Evolutionary conservation across 1,139 yeast species (phyloP).

Genomic region (Blastobotrys buckinghamii): DNA sequence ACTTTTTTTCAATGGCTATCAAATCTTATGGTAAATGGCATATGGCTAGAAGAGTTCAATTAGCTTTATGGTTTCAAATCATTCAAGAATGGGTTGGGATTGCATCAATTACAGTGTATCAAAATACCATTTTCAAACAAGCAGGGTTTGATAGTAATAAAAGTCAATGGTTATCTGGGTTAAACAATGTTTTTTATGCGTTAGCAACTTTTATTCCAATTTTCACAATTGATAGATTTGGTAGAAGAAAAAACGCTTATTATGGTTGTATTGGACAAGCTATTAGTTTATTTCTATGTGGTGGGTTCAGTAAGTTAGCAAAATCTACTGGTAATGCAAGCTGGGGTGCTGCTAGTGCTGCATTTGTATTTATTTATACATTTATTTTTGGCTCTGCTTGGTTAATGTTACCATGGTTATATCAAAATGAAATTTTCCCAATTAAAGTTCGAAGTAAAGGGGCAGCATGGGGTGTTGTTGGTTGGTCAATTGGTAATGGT

Average conservation of each 20-base stretch:
- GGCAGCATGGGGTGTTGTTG: slow-evolving; percentile 33
- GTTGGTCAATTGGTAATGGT: slow-evolving; percentile 40
- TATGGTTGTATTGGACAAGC: slow-evolving; percentile 34
- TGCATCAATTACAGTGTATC: slow-evolving; percentile 39
- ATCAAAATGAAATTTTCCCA: slow-evolving; percentile 18
- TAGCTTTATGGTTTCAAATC: slow-evolving; percentile 38
- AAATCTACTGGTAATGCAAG: slow-evolving; percentile 20
- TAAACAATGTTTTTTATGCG: slow-evolving; percentile 28
- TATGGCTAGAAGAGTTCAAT: slow-evolving; percentile 36
- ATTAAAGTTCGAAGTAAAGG: slow-evolving; percentile 18
- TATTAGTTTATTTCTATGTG: slow-evolving; percentile 34
- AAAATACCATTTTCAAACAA: slow-evolving; percentile 37
- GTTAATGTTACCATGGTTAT: slow-evolving; percentile 27
- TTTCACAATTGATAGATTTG: slow-evolving; percentile 31
- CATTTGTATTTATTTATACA: slow-evolving; percentile 35
- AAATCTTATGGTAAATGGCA: slow-evolving; percentile 24
- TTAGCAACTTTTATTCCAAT: slow-evolving; percentile 30
- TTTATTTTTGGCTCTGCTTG: slow-evolving; percentile 32
- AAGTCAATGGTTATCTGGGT: slow-evolving; percentile 31
- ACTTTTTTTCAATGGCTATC: slow-evolving; percentile 13
- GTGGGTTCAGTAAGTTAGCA: slow-evolving; percentile 32
- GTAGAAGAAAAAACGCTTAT: slow-evolving; percentile 28
- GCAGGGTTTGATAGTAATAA: slow-evolving; percentile 32
- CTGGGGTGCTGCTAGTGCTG: slow-evolving; percentile 36
- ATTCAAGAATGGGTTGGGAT: slow-evolving; percentile 42